Base-by-base conservation (phyloP, 2,329 filamentous ascomycete genomes). In the Exophiala lecanii-corni region DNA sequence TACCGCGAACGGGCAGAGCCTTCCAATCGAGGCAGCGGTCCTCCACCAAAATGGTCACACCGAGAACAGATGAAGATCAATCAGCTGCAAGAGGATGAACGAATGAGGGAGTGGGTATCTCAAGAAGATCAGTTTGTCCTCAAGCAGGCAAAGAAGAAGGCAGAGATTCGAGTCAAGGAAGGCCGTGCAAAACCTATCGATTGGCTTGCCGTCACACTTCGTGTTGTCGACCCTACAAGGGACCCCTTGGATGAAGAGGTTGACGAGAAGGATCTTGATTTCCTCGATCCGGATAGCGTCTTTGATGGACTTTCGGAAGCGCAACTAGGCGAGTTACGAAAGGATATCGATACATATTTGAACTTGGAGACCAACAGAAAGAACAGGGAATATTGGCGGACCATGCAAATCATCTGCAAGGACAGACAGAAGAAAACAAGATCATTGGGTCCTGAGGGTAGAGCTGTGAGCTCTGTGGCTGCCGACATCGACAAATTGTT, bases 121-220 rank as follows among this genome's bases (percentile, higher is more conserved):
- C 86, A 94, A 57, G 92, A 98, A 65, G 92, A 98, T 69, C 82
- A 84, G 53, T 98, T 98, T 60, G 92, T 97, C 43, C 72, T 98
- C 59, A 89, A 89, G 66, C 92, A 98, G 68, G 85, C 91, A 35
- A 98, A 97, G 74, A 97, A 94, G 72, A 97, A 96, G 72, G 91
- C 92, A 31, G 86, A 89, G 53, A 94, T 98, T 55, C 84, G 92
- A 30, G 89, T 97, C 34, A 86, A 89, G 56, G 89, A 94, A 64
- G 85, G 86, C 9, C 81, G 94, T 55, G 89, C 91, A 43, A 89
- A 88, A 60, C 86, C 91, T 7, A 91, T 97, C 58, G 92, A 98
- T 68, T 89, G 86, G 74, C 77, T 98, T 34, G 88, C 89, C 1
- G 92, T 97, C 59, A 94, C 86, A 48, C 70, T 98, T 51, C 82